Evolutionary conservation across 2,329 filamentous ascomycete genomes (phyloP), one percentile per base, ranked within the genome.

Genomic region (Epichloe sibirici): DNA sequence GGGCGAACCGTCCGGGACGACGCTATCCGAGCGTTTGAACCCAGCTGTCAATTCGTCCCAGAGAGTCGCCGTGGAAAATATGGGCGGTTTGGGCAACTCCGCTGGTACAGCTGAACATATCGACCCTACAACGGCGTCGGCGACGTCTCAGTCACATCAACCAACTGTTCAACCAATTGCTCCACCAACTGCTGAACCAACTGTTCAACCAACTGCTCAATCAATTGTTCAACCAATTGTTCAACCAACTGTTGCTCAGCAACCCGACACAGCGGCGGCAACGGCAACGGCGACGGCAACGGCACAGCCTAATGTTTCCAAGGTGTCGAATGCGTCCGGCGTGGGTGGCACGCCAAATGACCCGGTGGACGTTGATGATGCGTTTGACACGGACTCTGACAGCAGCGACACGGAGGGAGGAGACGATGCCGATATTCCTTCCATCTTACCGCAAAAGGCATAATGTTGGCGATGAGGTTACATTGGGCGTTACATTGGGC

Each of bases 81-180:
- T 70, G 57, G 64, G 66, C 12, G 68, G 71, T 0, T 55, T 71
- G 5, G 56, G 58, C 5, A 68, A 62, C 1, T 63, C 69, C 1
- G 57, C 64, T 15, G 69, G 65, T 12, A 69, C 69, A 1, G 67
- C 66, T 5, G 67, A 69, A 49, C 61, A 57, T 13, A 60, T 61
- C 25, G 70, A 72, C 54, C 70, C 70, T 4, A 71, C 67, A 3
- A 48, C 21, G 12, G 53, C 54, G 11, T 48, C 60, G 6, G 57
- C 58, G 21, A 52, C 63, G 17, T 53, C 59, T 3, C 60, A 60
- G 23, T 37, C 50, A 3, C 7, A 38, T 25, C 28, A 35, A 25
- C 13, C 39, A 5, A n/a, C 12, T 1, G 39, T 6, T 43, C 38
- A 21, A 21, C 17, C 17, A 21, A 21, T 21, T 21, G 17, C 17